Base-by-base conservation (phyloP, 352 stramenopile genomes). In the Globisporangium nagaii region DNA sequence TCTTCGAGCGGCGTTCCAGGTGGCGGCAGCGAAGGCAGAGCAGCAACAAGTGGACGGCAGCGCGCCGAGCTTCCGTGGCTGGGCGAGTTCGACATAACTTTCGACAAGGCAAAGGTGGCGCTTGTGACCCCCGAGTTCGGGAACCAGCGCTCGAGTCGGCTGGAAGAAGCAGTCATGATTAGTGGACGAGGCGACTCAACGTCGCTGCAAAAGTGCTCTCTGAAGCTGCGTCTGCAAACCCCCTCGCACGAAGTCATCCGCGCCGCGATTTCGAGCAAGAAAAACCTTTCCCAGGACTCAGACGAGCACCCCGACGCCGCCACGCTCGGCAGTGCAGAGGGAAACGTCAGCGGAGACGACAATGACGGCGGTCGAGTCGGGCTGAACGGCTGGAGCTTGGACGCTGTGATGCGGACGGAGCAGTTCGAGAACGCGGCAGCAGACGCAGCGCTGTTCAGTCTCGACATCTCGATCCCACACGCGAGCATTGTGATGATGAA, bases 381-480 rank as follows among this genome's bases (percentile, higher is more conserved):
- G 19, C 66, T 88, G n/a, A 93, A 93, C 37, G 83, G 83, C 0
- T 93, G 80, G 83, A 89, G 70, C 30, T 45, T 88, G 57, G 77
- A 90, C 49, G 81, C 83, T 30, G 52, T 88, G 36, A 64, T 58
- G 20, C 70, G 80, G 43, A 72, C 81, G 17, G 68, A 89, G 39
- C 59, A 68, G 0, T 89, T 90, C 42, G 79, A 95, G 56, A 62
- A 54, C 17, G 68, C 77, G 15, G 77, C 79, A 20, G 63, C 76
- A 32, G 59, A 53, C 3, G 78, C 80, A 20, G 73, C 80, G 2
- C 46, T 88, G 6, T 82, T 87, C 40, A 74, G 71, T 19, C 53
- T 93, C 24, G 68, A 84, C 37, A 76, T 95, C 15, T 49, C 50
- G 0, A 68, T 95, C 9, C 81, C 80, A 2, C 66, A 68, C 24